Percentiles rank a stretch among this genome's conserved stretches.
These are phyloP conservation scores for Rosa chinensis DNA, from an alignment of 306 rosid species.

Conservation along the genomic window DNA sequence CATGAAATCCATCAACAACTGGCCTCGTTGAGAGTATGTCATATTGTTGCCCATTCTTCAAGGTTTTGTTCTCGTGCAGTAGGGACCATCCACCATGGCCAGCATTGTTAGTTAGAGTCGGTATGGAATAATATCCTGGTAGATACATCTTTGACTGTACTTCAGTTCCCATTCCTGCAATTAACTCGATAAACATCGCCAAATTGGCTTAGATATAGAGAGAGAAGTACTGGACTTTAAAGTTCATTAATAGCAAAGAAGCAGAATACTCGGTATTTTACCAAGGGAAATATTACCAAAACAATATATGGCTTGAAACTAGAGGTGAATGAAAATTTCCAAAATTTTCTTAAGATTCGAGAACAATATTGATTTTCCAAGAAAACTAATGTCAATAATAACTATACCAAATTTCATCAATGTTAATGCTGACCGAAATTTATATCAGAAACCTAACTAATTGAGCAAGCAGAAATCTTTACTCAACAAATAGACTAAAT, in stretches of 20 bases:
- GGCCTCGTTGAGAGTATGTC: constrained; percentile 16
- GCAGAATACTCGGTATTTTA: background rate
- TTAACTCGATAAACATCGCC: background rate
- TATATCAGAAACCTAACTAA: background rate
- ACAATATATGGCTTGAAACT: background rate
- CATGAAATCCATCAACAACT: constrained; percentile 12
- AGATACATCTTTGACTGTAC: constrained; percentile 33
- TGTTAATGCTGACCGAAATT: background rate
- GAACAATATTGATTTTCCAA: background rate
- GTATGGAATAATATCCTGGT: constrained; percentile 29
- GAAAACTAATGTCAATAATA: background rate
- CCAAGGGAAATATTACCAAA: background rate
- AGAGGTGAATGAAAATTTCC: background rate
- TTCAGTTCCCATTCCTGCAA: constrained; percentile 49
- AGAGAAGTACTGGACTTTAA: background rate
- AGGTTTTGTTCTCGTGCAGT: constrained; percentile 18
- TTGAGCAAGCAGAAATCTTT: background rate
- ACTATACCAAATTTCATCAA: background rate
- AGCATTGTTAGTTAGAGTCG: constrained; percentile 16
- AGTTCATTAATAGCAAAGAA: background rate
- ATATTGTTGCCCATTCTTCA: constrained; percentile 28
- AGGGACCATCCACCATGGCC: constrained; percentile 28
- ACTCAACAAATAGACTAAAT: background rate
- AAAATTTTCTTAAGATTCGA: background rate
- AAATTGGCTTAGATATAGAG: background rate